Base-by-base conservation (phyloP, 352 stramenopile genomes). In the Pythium insidiosum region DNA sequence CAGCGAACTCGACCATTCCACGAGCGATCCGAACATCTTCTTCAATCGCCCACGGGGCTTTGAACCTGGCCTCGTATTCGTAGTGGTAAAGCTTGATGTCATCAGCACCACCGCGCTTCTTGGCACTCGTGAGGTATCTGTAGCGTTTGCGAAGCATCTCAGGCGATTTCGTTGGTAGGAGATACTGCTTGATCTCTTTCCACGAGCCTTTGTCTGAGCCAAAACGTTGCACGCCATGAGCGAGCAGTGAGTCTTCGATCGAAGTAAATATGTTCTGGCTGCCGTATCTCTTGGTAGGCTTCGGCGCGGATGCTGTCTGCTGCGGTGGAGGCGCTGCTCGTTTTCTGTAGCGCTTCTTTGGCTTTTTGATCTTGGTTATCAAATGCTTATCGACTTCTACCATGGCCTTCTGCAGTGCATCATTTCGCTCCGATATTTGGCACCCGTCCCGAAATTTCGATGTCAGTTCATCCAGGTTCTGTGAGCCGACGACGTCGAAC, bases 401-500 rank as follows among this genome's bases (percentile, higher is more conserved):
- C 53, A 93, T 67, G 30, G 80, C 69, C 23, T 73, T 61, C 35
- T 78, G 59, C 34, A 93, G 63, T 2, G 43, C 45, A 16, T 58
- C 43, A 48, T 83, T 68, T 16, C 75, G 71, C 6, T 86, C 73
- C 30, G 63, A 40, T 4, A 88, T 30, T 0, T 57, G 71, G 23
- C 73, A 88, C 1, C 56, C 53, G 16, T 46, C 54, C 4, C 45
- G 55, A 47, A 90, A 85, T 2, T 28, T 42, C 9, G 55, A 48
- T 1, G 68, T 69, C 7, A 93, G 43, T n/a, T 81, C 50, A 11
- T 83, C 65, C 1, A 86, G 51, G 0, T 69, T 62, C 35, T 86
- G 70, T 0, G 76, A 77, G 3, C 73, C 73, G 1, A 89, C 72
- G 40, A 93, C 56, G 36, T 93, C 81, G 53, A 91, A 93, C 77